phyloP scores from a whole-genome alignment of 2,329 filamentous ascomycete species.

The Penicillium thymicola region DNA sequence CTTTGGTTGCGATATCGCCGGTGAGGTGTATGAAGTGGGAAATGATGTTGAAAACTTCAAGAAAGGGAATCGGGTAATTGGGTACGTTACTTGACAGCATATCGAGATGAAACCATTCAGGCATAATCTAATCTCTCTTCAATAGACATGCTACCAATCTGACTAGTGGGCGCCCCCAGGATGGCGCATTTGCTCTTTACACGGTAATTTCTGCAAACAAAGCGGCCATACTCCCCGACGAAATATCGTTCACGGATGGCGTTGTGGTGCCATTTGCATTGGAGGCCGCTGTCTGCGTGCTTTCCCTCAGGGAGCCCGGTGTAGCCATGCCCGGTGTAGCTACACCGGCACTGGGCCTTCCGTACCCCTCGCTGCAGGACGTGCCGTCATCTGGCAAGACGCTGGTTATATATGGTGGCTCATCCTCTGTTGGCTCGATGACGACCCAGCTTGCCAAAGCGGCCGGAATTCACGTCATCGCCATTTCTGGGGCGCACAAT shows the following conservation, averaged over 20 bases:
- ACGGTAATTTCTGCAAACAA: neutral
- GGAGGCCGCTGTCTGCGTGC: neutral
- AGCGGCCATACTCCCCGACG: neutral
- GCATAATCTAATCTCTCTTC: neutral
- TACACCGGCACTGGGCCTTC: neutral
- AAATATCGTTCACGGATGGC: neutral
- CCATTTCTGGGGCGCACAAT: too few relatives aligned
- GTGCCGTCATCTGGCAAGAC: neutral
- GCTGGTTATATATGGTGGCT: neutral
- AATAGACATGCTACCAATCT: neutral
- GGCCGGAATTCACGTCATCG: neutral
- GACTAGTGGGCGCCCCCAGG: neutral
- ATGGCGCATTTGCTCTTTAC: neutral
- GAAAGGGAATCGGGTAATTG: neutral
- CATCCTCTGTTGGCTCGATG: neutral
- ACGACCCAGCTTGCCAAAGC: neutral
- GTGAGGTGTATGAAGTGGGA: neutral
- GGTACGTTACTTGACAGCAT: neutral
- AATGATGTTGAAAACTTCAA: neutral
- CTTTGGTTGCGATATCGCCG: neutral
- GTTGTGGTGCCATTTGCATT: neutral
- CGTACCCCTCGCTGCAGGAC: neutral
- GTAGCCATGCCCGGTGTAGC: neutral
- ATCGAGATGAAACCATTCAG: neutral
- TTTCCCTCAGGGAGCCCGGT: neutral